phyloP scores from a whole-genome alignment of 768 basidiomycete species.

The Termitomyces bulborhizus region DNA sequence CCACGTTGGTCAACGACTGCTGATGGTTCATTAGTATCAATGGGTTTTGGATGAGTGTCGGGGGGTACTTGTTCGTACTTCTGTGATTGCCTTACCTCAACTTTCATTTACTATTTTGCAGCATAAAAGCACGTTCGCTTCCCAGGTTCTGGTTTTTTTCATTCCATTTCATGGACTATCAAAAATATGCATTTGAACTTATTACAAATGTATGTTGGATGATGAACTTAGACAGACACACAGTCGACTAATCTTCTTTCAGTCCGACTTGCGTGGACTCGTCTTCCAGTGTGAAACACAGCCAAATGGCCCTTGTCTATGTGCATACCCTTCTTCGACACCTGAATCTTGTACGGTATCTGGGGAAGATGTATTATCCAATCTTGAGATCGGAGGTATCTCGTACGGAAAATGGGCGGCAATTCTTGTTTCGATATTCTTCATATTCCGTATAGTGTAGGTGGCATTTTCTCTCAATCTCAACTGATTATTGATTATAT shows the following conservation, averaged over 20 bases:
- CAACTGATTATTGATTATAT: not conserved
- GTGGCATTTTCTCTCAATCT: constrained; percentile 10
- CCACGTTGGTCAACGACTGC: not conserved
- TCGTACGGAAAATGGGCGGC: constrained; percentile 38
- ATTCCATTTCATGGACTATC: constrained; percentile 51
- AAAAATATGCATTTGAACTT: constrained; percentile 37
- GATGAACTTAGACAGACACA: constrained; percentile 11
- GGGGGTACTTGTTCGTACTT: constrained; percentile 34
- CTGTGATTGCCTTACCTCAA: not conserved
- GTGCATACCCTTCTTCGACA: constrained; percentile 45
- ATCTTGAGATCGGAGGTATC: constrained; percentile 39
- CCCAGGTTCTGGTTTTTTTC: constrained; percentile 56
- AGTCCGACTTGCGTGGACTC: constrained; percentile 45
- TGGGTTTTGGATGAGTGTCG: constrained; percentile 57
- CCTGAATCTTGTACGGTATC: constrained; percentile 38
- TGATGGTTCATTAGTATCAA: constrained; percentile 25
- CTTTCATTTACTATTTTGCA: constrained; percentile 17
- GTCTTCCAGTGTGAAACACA: constrained; percentile 34
- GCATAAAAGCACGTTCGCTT: constrained; percentile 46
- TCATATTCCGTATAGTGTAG: constrained; percentile 39
- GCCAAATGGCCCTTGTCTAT: constrained; percentile 31
- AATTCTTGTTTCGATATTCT: constrained; percentile 37
- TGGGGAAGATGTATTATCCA: constrained; percentile 42
- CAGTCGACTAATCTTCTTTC: constrained; percentile 17
- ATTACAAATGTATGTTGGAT: constrained; percentile 25